Percentiles rank a stretch among this genome's conserved stretches.
These are phyloP conservation scores for Acanthamoeba lenticulata DNA, from an alignment of 208 protist species.

Conservation along the genomic window DNA sequence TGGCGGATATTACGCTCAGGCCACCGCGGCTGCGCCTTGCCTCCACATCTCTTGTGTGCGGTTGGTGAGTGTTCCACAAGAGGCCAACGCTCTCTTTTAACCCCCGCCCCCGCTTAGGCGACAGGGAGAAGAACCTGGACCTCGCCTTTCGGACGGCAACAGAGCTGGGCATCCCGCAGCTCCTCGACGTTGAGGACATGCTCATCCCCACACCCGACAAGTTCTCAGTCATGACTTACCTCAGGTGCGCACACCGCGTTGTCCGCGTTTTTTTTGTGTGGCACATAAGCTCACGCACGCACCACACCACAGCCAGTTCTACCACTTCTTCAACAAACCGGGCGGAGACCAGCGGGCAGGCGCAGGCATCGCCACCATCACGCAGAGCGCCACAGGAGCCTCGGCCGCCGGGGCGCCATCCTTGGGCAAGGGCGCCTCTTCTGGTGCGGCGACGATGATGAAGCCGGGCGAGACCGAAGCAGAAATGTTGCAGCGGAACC, in stretches of 20 bases:
- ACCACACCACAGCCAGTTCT: slow-evolving; percentile 9
- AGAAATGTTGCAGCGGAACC: slow-evolving; percentile 5
- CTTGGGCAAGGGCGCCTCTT: neutral
- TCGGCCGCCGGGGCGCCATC: neutral
- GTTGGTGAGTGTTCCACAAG: too few relatives aligned
- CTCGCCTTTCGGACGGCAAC: slow-evolving; percentile 23
- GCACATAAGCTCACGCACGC: neutral
- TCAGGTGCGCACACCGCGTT: neutral
- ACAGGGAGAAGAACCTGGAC: slow-evolving; percentile 60
- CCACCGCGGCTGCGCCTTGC: too few relatives aligned
- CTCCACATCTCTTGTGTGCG: too few relatives aligned
- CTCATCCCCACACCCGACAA: slow-evolving; percentile 54
- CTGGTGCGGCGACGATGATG: neutral
- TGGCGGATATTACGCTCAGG: too few relatives aligned
- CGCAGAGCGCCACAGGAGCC: neutral
- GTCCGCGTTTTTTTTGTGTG: too few relatives aligned
- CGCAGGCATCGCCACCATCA: slow-evolving; percentile 46
- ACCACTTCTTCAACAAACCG: slow-evolving; percentile 60
- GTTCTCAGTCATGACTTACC: slow-evolving; percentile 67
- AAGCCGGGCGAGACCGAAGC: slow-evolving; percentile 16
- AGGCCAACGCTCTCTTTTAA: too few relatives aligned
- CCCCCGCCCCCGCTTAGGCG: neutral
- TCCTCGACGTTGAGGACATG: slow-evolving; percentile 65
- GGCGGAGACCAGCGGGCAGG: neutral
- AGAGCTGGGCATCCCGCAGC: slow-evolving; percentile 34